Percentiles rank a stretch among this genome's conserved stretches.
Evolutionary conservation across 129 eudicot genomes (phyloP).

Genomic region (Dittrichia graveolens): DNA sequence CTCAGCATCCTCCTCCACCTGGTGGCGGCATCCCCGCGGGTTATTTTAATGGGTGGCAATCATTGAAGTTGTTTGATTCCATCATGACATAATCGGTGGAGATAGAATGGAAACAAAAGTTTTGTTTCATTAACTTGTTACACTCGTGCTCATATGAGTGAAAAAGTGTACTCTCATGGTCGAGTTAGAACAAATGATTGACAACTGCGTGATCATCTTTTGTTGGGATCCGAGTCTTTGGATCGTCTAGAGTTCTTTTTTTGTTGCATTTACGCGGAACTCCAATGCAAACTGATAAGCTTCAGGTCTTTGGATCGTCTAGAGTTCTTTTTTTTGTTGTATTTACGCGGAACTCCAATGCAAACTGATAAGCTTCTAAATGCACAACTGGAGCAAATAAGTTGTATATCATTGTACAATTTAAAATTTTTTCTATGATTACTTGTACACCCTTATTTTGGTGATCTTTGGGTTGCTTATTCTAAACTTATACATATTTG

Average conservation of each 20-base stretch:
- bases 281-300: too few relatives aligned
- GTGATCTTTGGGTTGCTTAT: background rate
- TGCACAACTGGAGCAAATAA: background rate
- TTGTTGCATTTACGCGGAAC: too few relatives aligned
- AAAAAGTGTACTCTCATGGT: background rate
- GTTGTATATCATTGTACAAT: background rate
- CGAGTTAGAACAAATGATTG: background rate
- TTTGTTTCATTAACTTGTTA: background rate
- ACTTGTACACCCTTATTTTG: background rate
- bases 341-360: background rate
- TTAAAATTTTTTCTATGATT: background rate
- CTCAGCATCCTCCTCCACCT: background rate
- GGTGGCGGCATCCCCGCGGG: background rate
- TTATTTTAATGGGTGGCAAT: constrained; percentile 10
- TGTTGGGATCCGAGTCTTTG: background rate
- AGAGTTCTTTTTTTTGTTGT: background rate
- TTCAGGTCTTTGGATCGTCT: too few relatives aligned
- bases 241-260: background rate
- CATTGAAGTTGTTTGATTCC: background rate
- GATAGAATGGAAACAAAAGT: background rate
- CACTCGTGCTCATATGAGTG: background rate
- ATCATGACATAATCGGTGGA: background rate
- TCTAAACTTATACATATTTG: background rate
- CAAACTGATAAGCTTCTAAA: background rate
- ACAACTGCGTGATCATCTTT: background rate